These are phyloP conservation scores for Boletellus emodensis DNA, from an alignment of 768 basidiomycete genomes.

Conservation along the genomic window DNA sequence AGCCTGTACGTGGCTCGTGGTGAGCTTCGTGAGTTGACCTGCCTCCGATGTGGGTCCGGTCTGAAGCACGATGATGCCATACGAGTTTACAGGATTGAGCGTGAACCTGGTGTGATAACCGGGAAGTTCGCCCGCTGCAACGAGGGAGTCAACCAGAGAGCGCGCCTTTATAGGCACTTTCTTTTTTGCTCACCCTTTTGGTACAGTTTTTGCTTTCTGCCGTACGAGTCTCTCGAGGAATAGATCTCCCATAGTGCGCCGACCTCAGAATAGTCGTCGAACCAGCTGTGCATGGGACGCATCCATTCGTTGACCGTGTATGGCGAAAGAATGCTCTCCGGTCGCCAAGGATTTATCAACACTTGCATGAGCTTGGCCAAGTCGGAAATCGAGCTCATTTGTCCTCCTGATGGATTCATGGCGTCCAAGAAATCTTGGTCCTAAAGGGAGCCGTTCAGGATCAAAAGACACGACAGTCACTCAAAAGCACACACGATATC, in stretches of 20 bases:
- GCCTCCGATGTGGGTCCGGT: conserved; percentile 36
- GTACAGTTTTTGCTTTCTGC: conserved; percentile 33
- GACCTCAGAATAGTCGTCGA: conserved; percentile 34
- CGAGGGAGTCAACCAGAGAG: neutral
- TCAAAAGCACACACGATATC: conserved; percentile 31
- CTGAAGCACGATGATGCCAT: conserved; percentile 39
- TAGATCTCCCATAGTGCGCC: conserved; percentile 45
- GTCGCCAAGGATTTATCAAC: conserved; percentile 39
- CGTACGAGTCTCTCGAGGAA: conserved; percentile 28
- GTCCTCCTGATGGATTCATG: conserved; percentile 45
- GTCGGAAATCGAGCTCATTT: conserved; percentile 49
- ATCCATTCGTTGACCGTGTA: conserved; percentile 42
- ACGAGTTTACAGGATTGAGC: conserved; percentile 38
- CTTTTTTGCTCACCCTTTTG: neutral
- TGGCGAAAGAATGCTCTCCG: conserved; percentile 33
- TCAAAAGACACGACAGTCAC: neutral
- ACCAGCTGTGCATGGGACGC: conserved; percentile 38
- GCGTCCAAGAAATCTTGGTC: conserved; percentile 39
- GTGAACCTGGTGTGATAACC: conserved; percentile 40
- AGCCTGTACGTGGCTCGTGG: conserved; percentile 32
- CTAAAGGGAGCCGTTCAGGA: conserved; percentile 16
- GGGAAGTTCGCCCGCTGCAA: conserved; percentile 37
- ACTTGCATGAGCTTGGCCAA: conserved; percentile 41
- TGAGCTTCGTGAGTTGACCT: conserved; percentile 29
- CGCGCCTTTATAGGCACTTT: too few relatives aligned